Evolutionary conservation across 192 early-diverging fungal genomes (phyloP), one percentile per base, ranked within the genome.

Genomic region (Podila verticillata): DNA sequence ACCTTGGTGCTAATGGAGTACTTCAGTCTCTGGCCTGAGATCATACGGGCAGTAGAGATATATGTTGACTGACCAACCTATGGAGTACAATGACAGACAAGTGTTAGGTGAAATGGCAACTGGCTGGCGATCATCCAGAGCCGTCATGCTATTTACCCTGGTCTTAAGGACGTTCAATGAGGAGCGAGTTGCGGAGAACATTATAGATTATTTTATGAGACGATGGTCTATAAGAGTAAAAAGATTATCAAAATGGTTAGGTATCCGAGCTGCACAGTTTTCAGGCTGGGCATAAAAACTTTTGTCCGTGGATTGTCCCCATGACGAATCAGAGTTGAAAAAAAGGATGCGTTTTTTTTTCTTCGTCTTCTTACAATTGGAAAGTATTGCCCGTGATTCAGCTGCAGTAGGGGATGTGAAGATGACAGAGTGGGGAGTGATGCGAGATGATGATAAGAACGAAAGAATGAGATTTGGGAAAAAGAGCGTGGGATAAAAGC

Each of bases 31-130:
- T 80, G 77, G 32, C 77, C 70, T 22, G 77, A 80, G 61, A 80
- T 36, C 70, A 72, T 65, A 15, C 77, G 77, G 24, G 77, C 77
- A 19, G 77, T 64, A n/a, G 69, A 57, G 34, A 80, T 72, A 54
- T 72, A 72, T 72, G 77, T 80, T n/a, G 77, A 80, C 62, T 80
- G 69, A 35, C 77, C 77, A 54, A 72, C 60, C 77, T 80, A 48
- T 20, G n/a, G 49, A n/a, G 34, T 28, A 7, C 15, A n/a, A 47
- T 7, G 7, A 24, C 3, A 31, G 59, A 48, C 2, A n/a, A 28
- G 0, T 24, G 22, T 24, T 24, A 54, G 22, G 0, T 51, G 0
- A 24, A 26, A 26, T 4, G 48, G 51, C 44, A 24, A 9, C 48
- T 13, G 47, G 48, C 13, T 20, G 19, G 51, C 4, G 8, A 29